phyloP scores from a whole-genome alignment of 345 rosid species.

The Acer yangbiense region DNA sequence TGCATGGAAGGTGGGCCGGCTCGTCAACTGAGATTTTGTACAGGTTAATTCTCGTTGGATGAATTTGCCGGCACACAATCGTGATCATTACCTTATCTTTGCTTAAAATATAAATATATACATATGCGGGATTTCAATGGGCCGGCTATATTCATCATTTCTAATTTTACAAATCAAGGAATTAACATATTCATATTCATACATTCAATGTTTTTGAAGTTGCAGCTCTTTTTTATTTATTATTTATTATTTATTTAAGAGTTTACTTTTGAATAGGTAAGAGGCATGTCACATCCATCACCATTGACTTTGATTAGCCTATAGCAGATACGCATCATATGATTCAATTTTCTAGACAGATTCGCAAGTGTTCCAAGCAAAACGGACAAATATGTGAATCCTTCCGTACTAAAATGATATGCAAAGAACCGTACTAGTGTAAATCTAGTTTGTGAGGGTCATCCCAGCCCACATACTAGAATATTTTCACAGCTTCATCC shows the following conservation, averaged over 20 bases:
- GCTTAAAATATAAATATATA: background rate
- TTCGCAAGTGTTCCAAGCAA: background rate
- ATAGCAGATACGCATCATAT: background rate
- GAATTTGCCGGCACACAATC: constrained; percentile 24
- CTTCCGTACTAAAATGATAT: background rate
- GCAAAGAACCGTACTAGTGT: too few species aligned
- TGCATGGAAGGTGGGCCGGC: constrained; percentile 40
- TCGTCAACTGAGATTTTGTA: constrained; percentile 38
- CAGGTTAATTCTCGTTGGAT: constrained; percentile 9
- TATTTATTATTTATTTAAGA: background rate
- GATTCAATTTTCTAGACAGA: background rate
- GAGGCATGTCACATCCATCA: constrained; percentile 10
- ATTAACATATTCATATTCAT: background rate
- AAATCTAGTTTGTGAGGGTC: background rate
- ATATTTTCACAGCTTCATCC: background rate
- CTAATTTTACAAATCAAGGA: background rate
- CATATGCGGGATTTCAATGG: background rate
- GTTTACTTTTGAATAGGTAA: background rate
- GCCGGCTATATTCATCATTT: constrained; percentile 18
- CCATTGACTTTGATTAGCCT: constrained; percentile 13
- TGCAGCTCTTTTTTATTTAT: background rate
- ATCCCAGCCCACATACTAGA: background rate
- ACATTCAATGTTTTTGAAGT: background rate
- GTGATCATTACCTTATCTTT: background rate
- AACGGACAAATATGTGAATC: background rate